phyloP scores from a whole-genome alignment of 1,284 basidiomycete genomes.

The Schizopora paradoxa region DNA sequence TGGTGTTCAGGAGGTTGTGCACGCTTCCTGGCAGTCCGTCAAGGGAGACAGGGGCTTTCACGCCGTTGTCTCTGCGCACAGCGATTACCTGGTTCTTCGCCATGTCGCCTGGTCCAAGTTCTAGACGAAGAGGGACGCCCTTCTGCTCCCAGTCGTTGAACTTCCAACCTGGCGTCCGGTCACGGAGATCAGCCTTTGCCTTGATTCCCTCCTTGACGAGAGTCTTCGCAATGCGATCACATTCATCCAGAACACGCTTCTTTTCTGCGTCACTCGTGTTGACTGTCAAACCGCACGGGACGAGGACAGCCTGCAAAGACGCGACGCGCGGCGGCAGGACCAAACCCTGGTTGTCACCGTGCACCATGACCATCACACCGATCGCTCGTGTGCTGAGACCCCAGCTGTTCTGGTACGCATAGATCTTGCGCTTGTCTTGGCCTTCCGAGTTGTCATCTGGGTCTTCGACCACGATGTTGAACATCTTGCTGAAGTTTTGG shows the following conservation, averaged over 20 bases:
- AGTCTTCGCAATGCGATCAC: conserved; percentile 67
- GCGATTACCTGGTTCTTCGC: conserved; percentile 78
- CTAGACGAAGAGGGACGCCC: conserved; percentile 95
- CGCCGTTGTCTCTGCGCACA: conserved; percentile 85
- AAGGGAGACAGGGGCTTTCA: conserved; percentile 73
- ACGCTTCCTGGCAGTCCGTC: conserved; percentile 56
- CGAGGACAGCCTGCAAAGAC: conserved; percentile 85
- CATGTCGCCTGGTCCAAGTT: conserved; percentile 94
- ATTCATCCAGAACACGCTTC: conserved; percentile 71
- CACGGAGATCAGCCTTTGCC: conserved; percentile 88
- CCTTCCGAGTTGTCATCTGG: conserved; percentile 68
- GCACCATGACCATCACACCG: conserved; percentile 99
- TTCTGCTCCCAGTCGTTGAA: conserved; percentile 99
- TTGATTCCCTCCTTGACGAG: conserved; percentile 73
- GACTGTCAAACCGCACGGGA: conserved; percentile 89
- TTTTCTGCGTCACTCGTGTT: conserved; percentile 79
- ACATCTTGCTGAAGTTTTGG: conserved; percentile 99
- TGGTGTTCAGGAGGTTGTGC: conserved; percentile 70
- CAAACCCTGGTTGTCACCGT: conserved; percentile 96
- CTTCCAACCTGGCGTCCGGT: conserved; percentile 96
- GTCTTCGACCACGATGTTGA: conserved; percentile 96
- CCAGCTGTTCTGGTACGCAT: conserved; percentile 99
- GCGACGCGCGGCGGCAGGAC: conserved; percentile 95
- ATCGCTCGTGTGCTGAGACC: conserved; percentile 95
- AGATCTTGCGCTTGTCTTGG: conserved; percentile 47